Evolutionary conservation across 805 yeast species (phyloP).

Genomic region (Kluyveromyces siamensis): DNA sequence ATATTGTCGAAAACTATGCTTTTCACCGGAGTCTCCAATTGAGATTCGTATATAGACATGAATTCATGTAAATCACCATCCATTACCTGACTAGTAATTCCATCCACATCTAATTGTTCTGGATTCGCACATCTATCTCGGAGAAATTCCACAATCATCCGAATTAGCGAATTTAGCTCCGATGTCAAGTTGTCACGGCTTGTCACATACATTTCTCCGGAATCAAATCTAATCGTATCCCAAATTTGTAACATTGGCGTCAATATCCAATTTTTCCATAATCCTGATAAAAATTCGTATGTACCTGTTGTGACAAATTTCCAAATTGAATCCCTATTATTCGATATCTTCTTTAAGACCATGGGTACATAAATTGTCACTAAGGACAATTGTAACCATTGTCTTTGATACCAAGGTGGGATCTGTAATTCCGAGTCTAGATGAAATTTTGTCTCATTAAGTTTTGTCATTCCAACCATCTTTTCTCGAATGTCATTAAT

Average conservation of each 20-base stretch:
- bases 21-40: slow-evolving; percentile 59
- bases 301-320: slow-evolving; percentile 22
- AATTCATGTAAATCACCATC: slow-evolving; percentile 74
- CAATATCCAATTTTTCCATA: slow-evolving; percentile 76
- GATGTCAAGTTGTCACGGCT: slow-evolving; percentile 25
- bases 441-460: background rate
- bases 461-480: background rate
- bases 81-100: slow-evolving; percentile 37
- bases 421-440: background rate
- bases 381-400: slow-evolving; percentile 2
- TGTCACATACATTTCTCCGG: slow-evolving; percentile 1
- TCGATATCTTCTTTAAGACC: background rate
- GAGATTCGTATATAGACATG: slow-evolving; percentile 72
- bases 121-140: slow-evolving; percentile 12
- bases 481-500: background rate
- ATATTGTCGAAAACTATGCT: slow-evolving; percentile 59
- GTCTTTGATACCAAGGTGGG: slow-evolving; percentile 3
- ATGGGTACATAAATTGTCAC: background rate
- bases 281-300: slow-evolving; percentile 34
- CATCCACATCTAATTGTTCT: slow-evolving; percentile 13
- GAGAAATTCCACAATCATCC: slow-evolving; percentile 67
- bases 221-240: slow-evolving; percentile 75
- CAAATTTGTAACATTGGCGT: slow-evolving; percentile 65
- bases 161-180: slow-evolving; percentile 69
- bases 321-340: slow-evolving; percentile 1